A percentile compares a stretch with the other conserved stretches of the same genome.
Evolutionary conservation across 495 filamentous ascomycete species (phyloP).

Genomic region (Penicillium longicatenatum): DNA sequence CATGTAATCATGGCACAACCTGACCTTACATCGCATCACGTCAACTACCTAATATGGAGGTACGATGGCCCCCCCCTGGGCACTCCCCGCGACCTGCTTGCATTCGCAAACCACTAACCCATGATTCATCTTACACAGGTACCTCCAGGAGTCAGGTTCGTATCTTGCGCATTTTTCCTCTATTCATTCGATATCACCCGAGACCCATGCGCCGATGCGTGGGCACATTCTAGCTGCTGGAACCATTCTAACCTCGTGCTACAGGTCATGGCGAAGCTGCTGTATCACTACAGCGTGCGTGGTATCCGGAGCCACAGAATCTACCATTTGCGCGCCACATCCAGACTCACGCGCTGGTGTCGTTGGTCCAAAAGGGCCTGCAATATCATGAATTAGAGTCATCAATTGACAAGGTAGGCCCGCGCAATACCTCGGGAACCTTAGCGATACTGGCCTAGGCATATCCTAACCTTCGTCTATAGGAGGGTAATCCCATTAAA

Average conservation of each 20-base stretch:
- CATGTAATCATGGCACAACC: slow-evolving; percentile 54
- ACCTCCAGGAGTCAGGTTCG: slow-evolving; percentile 87
- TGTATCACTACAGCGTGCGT: slow-evolving; percentile 79
- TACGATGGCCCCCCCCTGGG: slow-evolving; percentile 51
- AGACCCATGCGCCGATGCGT: slow-evolving; percentile 7
- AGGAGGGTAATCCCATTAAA: slow-evolving; percentile 47
- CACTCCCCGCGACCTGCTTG: slow-evolving; percentile 2
- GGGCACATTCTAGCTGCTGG: not conserved
- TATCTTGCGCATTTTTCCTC: slow-evolving; percentile 26
- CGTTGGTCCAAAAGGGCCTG: slow-evolving; percentile 75
- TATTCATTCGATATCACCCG: not conserved
- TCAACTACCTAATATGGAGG: slow-evolving; percentile 99
- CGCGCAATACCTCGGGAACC: slow-evolving; percentile 2
- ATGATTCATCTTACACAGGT: slow-evolving; percentile 57
- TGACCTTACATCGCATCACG: slow-evolving; percentile 81
- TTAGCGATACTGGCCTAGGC: not conserved
- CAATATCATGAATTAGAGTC: slow-evolving; percentile 72
- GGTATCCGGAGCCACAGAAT: slow-evolving; percentile 71
- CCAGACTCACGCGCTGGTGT: slow-evolving; percentile 72
- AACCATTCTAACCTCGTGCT: slow-evolving; percentile 24
- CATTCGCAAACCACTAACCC: slow-evolving; percentile 30
- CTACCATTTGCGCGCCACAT: slow-evolving; percentile 78
- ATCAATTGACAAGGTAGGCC: slow-evolving; percentile 59
- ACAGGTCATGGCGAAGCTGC: slow-evolving; percentile 68
- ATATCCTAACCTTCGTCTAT: slow-evolving; percentile 19